A percentile compares a stretch with the other conserved stretches of the same genome.
phyloP scores from a whole-genome alignment of 495 filamentous ascomycete genomes.

The Sordaria brevicollis region DNA sequence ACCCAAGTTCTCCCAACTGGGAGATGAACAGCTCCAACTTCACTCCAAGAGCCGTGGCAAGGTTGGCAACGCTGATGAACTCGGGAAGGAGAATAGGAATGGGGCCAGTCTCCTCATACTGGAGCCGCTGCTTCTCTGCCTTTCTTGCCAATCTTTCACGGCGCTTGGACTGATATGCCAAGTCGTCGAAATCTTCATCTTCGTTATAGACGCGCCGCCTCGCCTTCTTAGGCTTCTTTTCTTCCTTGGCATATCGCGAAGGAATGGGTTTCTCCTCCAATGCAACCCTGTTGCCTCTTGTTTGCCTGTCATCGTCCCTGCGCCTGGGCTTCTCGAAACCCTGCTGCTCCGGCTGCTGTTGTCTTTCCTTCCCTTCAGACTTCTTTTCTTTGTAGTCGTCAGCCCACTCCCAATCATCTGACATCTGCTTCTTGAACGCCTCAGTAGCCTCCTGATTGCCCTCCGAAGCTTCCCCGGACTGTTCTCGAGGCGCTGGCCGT shows the following conservation, averaged over 20 bases:
- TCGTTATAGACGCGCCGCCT: conserved; percentile 11
- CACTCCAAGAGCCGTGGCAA: conserved; percentile 69
- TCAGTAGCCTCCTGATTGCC: neutral
- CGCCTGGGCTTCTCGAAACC: neutral
- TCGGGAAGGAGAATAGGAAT: conserved; percentile 67
- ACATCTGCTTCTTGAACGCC: neutral
- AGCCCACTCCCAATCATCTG: conserved; percentile 7
- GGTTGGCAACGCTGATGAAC: conserved; percentile 76
- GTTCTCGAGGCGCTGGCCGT: neutral
- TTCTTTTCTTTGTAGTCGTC: neutral
- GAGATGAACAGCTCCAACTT: conserved; percentile 57
- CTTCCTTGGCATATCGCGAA: neutral
- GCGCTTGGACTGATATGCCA: conserved; percentile 20
- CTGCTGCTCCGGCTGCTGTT: conserved; percentile 1
- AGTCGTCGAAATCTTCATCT: conserved; percentile 26
- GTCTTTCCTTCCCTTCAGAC: neutral
- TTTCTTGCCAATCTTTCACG: conserved; percentile 26
- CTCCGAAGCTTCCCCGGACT: neutral
- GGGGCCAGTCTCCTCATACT: conserved; percentile 18
- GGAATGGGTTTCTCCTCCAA: neutral
- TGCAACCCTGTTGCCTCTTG: neutral
- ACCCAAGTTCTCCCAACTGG: conserved; percentile 73
- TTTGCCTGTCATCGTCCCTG: neutral
- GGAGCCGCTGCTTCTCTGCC: conserved; percentile 20
- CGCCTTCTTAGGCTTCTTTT: conserved; percentile 11